Conservation (phyloP, 805 yeast genomes). For the Barnettozyma wickerhamii region DNA sequence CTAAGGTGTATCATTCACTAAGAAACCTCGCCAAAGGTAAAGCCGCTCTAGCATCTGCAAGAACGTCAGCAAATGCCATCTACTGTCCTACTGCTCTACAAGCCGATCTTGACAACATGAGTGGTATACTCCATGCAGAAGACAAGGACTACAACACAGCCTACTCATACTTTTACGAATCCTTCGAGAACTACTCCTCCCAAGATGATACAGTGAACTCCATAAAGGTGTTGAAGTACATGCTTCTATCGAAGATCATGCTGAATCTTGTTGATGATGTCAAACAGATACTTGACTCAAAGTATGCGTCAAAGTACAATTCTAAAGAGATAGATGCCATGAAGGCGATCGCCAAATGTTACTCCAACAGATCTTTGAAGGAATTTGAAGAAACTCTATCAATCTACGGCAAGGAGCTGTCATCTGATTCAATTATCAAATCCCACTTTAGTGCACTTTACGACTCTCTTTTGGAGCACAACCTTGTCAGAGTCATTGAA, state of each 20-base stretch:
- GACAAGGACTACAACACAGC: conserved; percentile 97
- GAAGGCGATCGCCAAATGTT: conserved; percentile 89
- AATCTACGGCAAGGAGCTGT: conserved; percentile 67
- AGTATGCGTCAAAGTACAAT: conserved; percentile 67
- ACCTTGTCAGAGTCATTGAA: conserved; percentile 89
- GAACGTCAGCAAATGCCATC: conserved; percentile 96
- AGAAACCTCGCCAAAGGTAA: conserved; percentile 87
- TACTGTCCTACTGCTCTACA: conserved; percentile 92
- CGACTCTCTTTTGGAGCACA: conserved; percentile 89
- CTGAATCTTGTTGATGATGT: conserved; percentile 82
- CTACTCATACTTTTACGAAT: conserved; percentile 89
- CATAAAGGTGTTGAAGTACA: conserved; percentile 79
- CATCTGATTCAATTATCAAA: conserved; percentile 82
- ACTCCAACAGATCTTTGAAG: conserved; percentile 81
- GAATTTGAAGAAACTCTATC: conserved; percentile 85
- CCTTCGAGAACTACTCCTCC: conserved; percentile 81
- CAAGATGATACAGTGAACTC: conserved; percentile 59
- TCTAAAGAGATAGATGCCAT: conserved; percentile 91
- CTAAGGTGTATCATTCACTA: conserved; percentile 85
- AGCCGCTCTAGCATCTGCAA: conserved; percentile 90
- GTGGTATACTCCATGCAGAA: conserved; percentile 94
- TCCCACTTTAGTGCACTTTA: conserved; percentile 90
- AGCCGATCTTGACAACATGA: conserved; percentile 92
- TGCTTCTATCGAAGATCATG: conserved; percentile 93
- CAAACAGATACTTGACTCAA: conserved; percentile 69